phyloP scores from a whole-genome alignment of 805 yeast species.

The Saturnispora dispora region DNA sequence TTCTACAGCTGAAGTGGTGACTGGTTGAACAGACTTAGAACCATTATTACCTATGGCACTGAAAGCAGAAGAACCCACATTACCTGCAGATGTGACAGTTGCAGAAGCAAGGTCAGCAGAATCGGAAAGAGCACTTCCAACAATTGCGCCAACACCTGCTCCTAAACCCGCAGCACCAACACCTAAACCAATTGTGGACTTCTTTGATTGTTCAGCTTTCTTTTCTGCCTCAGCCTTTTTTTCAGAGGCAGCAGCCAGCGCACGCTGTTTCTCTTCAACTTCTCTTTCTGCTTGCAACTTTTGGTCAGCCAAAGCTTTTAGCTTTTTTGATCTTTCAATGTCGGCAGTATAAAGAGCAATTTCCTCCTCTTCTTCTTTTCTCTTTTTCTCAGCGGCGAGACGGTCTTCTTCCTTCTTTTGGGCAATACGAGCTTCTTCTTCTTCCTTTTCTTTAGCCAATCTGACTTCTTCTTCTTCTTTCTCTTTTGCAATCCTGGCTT shows the following conservation, averaged over 20 bases:
- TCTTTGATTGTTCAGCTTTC: constrained; percentile 27
- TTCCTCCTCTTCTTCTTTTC: constrained; percentile 26
- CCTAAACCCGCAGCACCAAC: constrained; percentile 23
- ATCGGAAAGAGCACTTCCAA: constrained; percentile 6
- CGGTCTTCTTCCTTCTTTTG: constrained; percentile 28
- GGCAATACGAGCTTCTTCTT: constrained; percentile 20
- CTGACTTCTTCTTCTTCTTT: constrained; percentile 28
- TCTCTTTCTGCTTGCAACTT: constrained; percentile 28
- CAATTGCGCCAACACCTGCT: constrained; percentile 12
- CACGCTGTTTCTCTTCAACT: constrained; percentile 31
- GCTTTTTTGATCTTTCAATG: constrained; percentile 32
- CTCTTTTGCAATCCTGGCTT: constrained; percentile 25
- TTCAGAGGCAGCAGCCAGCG: constrained; percentile 28
- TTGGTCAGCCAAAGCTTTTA: constrained; percentile 32
- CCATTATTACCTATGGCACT: constrained; percentile 14
- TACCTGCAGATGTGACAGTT: constrained; percentile 8
- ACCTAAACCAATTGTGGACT: neutral
- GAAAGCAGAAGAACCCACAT: constrained; percentile 14
- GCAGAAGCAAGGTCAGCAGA: constrained; percentile 13
- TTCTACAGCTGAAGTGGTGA: constrained; percentile 1
- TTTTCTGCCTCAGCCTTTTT: constrained; percentile 17
- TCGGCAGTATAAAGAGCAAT: constrained; percentile 21
- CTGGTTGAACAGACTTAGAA: constrained; percentile 17
- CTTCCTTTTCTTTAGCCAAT: constrained; percentile 26
- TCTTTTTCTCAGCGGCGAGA: constrained; percentile 22